These are phyloP conservation scores for Chrysoporthe cubensis DNA, from an alignment of 2,329 filamentous ascomycete genomes.

Conservation along the genomic window DNA sequence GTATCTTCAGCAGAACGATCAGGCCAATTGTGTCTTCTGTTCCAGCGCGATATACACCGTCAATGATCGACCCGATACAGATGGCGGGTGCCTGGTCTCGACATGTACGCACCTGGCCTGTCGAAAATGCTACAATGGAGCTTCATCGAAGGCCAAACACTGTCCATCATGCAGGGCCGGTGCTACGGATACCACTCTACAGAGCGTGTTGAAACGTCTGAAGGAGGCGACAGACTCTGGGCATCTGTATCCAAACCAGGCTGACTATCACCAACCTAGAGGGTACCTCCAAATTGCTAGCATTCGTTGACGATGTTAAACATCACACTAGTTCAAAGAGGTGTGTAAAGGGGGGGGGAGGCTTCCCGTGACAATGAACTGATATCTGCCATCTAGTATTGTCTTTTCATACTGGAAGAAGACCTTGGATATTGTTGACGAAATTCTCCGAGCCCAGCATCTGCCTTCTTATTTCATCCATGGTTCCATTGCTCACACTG, in stretches of 20 bases:
- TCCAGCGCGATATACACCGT: not conserved
- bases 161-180: not conserved
- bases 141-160: not conserved
- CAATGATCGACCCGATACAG: not conserved
- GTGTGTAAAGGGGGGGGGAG: not conserved
- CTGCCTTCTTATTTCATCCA: not conserved
- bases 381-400: not conserved
- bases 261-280: not conserved
- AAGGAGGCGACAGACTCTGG: not conserved
- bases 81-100: not conserved
- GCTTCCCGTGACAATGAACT: not conserved
- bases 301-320: conserved; percentile 1
- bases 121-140: not conserved
- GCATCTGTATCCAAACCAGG: not conserved
- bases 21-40: not conserved
- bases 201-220: not conserved
- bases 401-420: conserved; percentile 17
- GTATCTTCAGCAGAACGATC: conserved; percentile 6
- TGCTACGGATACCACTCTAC: not conserved
- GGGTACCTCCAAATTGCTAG: not conserved
- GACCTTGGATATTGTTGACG: conserved; percentile 5
- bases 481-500: not conserved
- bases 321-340: not conserved
- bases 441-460: not conserved
- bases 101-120: not conserved